Conservation (phyloP, 345 rosid genomes). For the Populus deltoides region DNA sequence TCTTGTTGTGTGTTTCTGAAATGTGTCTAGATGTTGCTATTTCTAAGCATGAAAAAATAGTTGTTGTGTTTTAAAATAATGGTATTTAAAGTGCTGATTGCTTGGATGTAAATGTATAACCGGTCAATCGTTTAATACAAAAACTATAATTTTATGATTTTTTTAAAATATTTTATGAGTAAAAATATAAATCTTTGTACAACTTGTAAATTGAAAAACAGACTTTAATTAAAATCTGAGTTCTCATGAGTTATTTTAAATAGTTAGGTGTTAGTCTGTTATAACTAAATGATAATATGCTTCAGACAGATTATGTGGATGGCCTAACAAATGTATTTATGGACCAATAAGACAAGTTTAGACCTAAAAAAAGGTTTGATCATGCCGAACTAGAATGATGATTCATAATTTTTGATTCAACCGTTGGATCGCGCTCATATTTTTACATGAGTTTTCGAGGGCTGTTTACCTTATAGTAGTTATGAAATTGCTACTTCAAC, state of each 20-base stretch:
- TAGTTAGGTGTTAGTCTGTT: accelerated
- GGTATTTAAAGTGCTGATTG: no score
- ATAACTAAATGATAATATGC: accelerated
- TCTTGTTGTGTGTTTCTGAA: no score
- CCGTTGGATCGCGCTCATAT: accelerated
- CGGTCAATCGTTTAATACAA: accelerated
- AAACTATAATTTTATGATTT: no score
- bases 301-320: accelerated
- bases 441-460: accelerated
- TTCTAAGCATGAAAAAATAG: no score
- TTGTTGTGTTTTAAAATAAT: accelerated
- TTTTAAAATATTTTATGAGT: no score
- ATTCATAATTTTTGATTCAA: no score
- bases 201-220: no score
- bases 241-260: accelerated
- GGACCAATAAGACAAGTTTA: accelerated
- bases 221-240: no score
- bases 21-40: no score
- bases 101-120: no score
- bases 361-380: accelerated
- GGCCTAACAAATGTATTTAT: no score
- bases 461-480: accelerated
- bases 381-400: accelerated
- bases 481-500: accelerated
- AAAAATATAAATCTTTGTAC: no score